Evolutionary conservation across 2,329 filamentous ascomycete genomes (phyloP).

Genomic region (Penicillium brevicompactum): DNA sequence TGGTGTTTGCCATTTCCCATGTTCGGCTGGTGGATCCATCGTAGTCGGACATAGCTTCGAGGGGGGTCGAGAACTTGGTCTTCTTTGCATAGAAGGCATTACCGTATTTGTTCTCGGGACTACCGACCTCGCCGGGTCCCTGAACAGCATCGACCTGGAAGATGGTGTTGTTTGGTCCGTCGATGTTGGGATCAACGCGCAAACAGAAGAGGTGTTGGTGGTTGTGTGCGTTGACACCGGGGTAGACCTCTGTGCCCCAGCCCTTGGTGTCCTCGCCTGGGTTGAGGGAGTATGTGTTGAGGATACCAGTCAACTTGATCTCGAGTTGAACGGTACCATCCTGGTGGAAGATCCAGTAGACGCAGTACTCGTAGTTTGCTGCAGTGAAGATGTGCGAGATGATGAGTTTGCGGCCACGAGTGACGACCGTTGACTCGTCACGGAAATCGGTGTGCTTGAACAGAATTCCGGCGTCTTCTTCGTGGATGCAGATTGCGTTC

Average conservation of each 20-base stretch:
- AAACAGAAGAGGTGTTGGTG: slow-evolving; percentile 95
- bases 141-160: slow-evolving; percentile 77
- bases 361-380: slow-evolving; percentile 91
- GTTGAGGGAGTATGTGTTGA: slow-evolving; percentile 86
- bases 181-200: slow-evolving; percentile 82
- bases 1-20: slow-evolving; percentile 89
- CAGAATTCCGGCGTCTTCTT: slow-evolving; percentile 86
- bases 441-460: slow-evolving; percentile 96
- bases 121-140: slow-evolving; percentile 74
- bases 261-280: slow-evolving; percentile 78
- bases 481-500: slow-evolving; percentile 93
- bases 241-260: slow-evolving; percentile 91
- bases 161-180: slow-evolving; percentile 81
- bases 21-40: slow-evolving; percentile 76
- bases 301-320: slow-evolving; percentile 86
- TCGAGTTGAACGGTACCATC: slow-evolving; percentile 91
- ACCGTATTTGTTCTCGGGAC: slow-evolving; percentile 80
- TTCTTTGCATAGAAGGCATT: slow-evolving; percentile 88
- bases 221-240: slow-evolving; percentile 90
- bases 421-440: slow-evolving; percentile 83
- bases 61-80: slow-evolving; percentile 73
- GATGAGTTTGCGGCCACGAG: slow-evolving; percentile 80
- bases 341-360: slow-evolving; percentile 88
- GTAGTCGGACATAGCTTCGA: slow-evolving; percentile 74
- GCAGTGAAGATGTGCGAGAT: slow-evolving; percentile 93